Conservation (phyloP, 805 yeast species). For the Kuraishia hungarica region DNA sequence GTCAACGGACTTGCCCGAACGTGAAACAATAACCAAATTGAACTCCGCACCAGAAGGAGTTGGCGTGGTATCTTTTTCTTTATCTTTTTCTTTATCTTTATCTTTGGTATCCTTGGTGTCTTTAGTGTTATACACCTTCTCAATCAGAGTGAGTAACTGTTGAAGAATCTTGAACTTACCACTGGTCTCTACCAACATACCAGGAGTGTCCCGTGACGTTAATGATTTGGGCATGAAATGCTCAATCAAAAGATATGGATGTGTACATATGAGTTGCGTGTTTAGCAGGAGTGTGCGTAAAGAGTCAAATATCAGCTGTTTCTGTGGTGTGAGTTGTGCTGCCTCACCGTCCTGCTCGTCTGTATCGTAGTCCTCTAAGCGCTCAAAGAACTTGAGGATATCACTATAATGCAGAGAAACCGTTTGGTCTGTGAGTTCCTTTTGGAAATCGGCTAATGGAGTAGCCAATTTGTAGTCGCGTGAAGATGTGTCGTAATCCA, state of each 20-base stretch:
- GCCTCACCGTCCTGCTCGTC: slow-evolving; percentile 20
- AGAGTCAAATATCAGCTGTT: slow-evolving; percentile 61
- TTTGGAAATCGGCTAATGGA: slow-evolving; percentile 80
- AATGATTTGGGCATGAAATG: slow-evolving; percentile 81
- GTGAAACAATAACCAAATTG: slow-evolving; percentile 61
- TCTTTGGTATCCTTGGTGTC: slow-evolving; percentile 10
- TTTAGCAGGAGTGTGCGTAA: slow-evolving; percentile 68
- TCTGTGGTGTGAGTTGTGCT: slow-evolving; percentile 23
- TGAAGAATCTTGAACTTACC: slow-evolving; percentile 74
- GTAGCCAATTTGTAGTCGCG: slow-evolving; percentile 75
- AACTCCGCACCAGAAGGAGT: slow-evolving; percentile 17
- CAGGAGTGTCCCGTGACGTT: slow-evolving; percentile 62
- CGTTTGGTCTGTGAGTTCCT: slow-evolving; percentile 84
- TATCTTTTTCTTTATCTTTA: background rate
- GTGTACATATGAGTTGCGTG: slow-evolving; percentile 75
- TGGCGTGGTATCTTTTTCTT: slow-evolving; percentile 1
- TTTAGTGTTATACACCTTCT: slow-evolving; percentile 18
- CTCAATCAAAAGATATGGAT: slow-evolving; percentile 78
- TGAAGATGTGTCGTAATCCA: slow-evolving; percentile 24
- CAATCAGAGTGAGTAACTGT: slow-evolving; percentile 52
- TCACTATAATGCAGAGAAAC: slow-evolving; percentile 88
- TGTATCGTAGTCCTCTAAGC: slow-evolving; percentile 30
- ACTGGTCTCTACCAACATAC: slow-evolving; percentile 63
- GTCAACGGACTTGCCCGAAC: slow-evolving; percentile 64
- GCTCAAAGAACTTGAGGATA: slow-evolving; percentile 77